Base-by-base conservation (phyloP, 1,284 basidiomycete genomes). In the Puccinia sorghi region DNA sequence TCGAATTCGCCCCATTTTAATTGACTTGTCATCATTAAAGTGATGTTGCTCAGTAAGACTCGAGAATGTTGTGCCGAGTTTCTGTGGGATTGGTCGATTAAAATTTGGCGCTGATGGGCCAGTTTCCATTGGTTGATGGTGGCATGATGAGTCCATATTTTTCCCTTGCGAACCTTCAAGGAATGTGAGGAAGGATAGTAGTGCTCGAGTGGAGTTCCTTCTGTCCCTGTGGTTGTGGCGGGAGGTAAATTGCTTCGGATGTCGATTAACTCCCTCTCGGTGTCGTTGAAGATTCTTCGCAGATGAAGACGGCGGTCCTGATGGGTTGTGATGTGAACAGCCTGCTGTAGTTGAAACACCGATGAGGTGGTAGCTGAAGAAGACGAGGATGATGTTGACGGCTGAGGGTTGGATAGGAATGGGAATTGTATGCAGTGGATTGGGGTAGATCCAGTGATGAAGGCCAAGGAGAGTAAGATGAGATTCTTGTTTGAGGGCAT, bases 261-360 rank as follows among this genome's bases (percentile, higher is more conserved):
- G 64, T 79, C 76, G n/a, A 79, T 79, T n/a, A 37, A 13, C 27
- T 63, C 22, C 20, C 80, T 76, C 25, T 82, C 81, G 22, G 37
- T 27, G 20, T 71, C n/a, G 22, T 69, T 50, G 79, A 81, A 82
- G 52, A 66, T 74, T 52, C 79, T 73, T 25, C 64, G 67, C 8
- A 82, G 79, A 22, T 67, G 56, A 1, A 82, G 72, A 22, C 67
- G 72, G 37, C 57, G 54, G 4, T 66, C 59, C 20, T 75, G 39
- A n/a, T 56, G 11, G 2, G 77, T 80, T 5, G 80, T 59, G 32
- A 81, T 52, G 52, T 82, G 81, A 5, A 82, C 46, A 8, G 81
- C 80, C 17, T 82, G 82, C 1, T 80, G 80, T 9, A 82, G 80
- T 3, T 80, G 79, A 59, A 82, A 69, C 59, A 27, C 27, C 15